A percentile compares a stretch with the other conserved stretches of the same genome.
Evolutionary conservation across 306 rosid species (phyloP).

Genomic region (Quercus robur): DNA sequence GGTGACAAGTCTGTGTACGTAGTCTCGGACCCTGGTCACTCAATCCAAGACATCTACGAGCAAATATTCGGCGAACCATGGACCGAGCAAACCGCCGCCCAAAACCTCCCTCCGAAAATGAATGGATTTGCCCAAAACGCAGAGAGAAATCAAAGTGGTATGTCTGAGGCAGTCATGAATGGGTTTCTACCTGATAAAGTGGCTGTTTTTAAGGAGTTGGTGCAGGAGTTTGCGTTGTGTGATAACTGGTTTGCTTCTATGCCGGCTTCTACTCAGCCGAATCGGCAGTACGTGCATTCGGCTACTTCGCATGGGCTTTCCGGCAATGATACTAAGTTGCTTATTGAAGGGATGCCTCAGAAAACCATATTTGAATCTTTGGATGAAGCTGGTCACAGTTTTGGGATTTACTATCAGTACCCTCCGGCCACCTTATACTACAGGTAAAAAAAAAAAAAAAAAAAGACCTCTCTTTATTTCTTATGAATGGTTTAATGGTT

Average conservation of each 20-base stretch:
- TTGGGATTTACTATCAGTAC: slow-evolving; percentile 67
- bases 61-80: slow-evolving; percentile 76
- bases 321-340: slow-evolving; percentile 43
- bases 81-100: slow-evolving; percentile 46
- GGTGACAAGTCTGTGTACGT: slow-evolving; percentile 42
- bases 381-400: slow-evolving; percentile 55
- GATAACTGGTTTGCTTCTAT: slow-evolving; percentile 81
- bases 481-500: too few relatives aligned
- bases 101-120: slow-evolving; percentile 48
- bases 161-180: slow-evolving; percentile 62
- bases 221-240: slow-evolving; percentile 67
- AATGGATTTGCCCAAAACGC: slow-evolving; percentile 71
- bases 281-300: slow-evolving; percentile 71
- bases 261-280: slow-evolving; percentile 79
- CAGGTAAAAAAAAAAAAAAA: slow-evolving; percentile 30
- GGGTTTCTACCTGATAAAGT: slow-evolving; percentile 59
- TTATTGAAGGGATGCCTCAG: slow-evolving; percentile 71
- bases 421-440: slow-evolving; percentile 63
- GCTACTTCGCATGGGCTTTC: slow-evolving; percentile 72
- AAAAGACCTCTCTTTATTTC: not conserved
- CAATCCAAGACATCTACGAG: slow-evolving; percentile 69
- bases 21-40: slow-evolving; percentile 80
- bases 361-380: slow-evolving; percentile 77
- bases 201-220: slow-evolving; percentile 49
- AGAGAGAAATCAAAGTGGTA: slow-evolving; percentile 20